Conservation (phyloP, 108 stramenopile species). For the Cylindrotheca fusiformis region DNA sequence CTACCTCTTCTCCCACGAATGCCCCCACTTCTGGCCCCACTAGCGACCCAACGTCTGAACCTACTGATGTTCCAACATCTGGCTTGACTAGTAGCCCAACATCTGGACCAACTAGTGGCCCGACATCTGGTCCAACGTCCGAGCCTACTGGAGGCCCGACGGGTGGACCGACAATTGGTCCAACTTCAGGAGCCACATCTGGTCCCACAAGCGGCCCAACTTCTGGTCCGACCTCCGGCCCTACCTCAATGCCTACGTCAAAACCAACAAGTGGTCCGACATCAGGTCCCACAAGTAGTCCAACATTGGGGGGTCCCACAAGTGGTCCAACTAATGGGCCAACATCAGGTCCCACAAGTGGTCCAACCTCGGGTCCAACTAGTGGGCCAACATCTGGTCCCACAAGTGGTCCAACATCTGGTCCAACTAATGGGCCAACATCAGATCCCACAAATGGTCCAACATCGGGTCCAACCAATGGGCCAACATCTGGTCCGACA, state of each 20-base stretch:
- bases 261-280: constrained; percentile 11
- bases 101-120: constrained; percentile 17
- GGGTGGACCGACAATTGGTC: not conserved
- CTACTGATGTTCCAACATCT: constrained; percentile 4
- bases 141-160: constrained; percentile 11
- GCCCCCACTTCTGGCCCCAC: constrained; percentile 12
- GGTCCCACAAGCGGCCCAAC: not conserved
- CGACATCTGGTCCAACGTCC: constrained; percentile 8
- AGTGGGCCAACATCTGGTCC: not conserved
- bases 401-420: too few species aligned
- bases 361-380: too few species aligned
- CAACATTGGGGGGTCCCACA: too few species aligned
- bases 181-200: constrained; percentile 6
- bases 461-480: too few species aligned
- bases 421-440: too few species aligned
- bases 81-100: not conserved
- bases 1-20: constrained; percentile 16
- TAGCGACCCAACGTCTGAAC: constrained; percentile 2
- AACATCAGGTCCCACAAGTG: too few species aligned
- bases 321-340: too few species aligned
- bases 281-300: constrained; percentile 14
- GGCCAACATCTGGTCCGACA: not conserved
- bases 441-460: not conserved
- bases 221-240: not conserved
- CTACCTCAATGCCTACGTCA: not conserved